These are phyloP conservation scores for Colletotrichum abscissum DNA, from an alignment of 2,329 filamentous ascomycete genomes.

Conservation along the genomic window DNA sequence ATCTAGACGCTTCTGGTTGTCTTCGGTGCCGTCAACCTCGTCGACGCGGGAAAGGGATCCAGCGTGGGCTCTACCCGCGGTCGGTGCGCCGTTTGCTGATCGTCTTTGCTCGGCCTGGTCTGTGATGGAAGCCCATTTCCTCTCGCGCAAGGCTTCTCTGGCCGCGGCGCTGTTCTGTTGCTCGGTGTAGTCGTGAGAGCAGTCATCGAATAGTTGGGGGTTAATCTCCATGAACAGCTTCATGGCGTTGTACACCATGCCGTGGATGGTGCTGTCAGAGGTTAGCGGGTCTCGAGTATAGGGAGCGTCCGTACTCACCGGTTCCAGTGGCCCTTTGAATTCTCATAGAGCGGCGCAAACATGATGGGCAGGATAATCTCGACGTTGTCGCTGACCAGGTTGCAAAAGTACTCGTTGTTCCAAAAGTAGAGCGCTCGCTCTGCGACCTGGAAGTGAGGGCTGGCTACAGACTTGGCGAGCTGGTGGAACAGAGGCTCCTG, in stretches of 20 bases:
- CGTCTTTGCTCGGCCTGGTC: constrained; percentile 82
- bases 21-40: constrained; percentile 84
- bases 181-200: constrained; percentile 97
- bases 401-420: constrained; percentile 99
- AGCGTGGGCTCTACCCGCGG: constrained; percentile 50
- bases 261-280: constrained; percentile 86
- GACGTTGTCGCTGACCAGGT: constrained; percentile 98
- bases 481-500: constrained; percentile 98
- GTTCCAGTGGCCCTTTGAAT: constrained; percentile 99
- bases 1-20: constrained; percentile 88
- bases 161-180: constrained; percentile 92
- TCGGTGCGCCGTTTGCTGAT: constrained; percentile 48
- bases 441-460: constrained; percentile 98
- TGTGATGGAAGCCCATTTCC: constrained; percentile 88
- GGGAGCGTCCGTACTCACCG: constrained; percentile 67
- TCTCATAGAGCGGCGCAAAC: constrained; percentile 98
- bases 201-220: constrained; percentile 97
- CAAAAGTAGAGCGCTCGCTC: constrained; percentile 98
- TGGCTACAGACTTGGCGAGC: constrained; percentile 96
- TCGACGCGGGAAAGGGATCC: constrained; percentile 67
- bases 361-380: constrained; percentile 99
- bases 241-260: constrained; percentile 99
- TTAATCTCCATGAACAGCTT: constrained; percentile 99
- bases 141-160: constrained; percentile 82
- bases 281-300: constrained; percentile 44